Percentiles rank a stretch among this genome's conserved stretches.
phyloP scores from a whole-genome alignment of 352 stramenopile genomes.

The Sclerospora graminicola region DNA sequence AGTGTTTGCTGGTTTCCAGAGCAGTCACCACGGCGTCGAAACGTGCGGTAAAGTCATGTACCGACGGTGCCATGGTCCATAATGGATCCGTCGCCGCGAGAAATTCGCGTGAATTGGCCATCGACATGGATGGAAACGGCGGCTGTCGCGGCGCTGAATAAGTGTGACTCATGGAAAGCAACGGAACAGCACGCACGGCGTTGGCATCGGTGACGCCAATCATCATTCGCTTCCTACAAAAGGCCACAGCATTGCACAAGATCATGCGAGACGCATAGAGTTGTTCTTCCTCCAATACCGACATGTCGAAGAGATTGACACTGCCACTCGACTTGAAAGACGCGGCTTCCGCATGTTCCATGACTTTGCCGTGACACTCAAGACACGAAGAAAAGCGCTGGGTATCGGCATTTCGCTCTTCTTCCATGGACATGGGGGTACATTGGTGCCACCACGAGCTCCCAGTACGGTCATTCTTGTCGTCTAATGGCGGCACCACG shows the following conservation, averaged over 20 bases:
- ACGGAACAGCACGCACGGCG: slow-evolving; percentile 24
- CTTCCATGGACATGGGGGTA: slow-evolving; percentile 21
- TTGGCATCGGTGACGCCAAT: slow-evolving; percentile 33
- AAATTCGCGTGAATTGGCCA: slow-evolving; percentile 43
- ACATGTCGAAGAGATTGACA: slow-evolving; percentile 37
- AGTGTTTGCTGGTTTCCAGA: slow-evolving; percentile 38
- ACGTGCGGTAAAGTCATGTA: slow-evolving; percentile 47
- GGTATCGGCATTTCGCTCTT: slow-evolving; percentile 41
- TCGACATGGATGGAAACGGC: slow-evolving; percentile 39
- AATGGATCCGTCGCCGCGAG: slow-evolving; percentile 46
- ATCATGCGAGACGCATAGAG: slow-evolving; percentile 76
- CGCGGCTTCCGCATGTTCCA: slow-evolving; percentile 27
- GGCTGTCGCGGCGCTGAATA: slow-evolving; percentile 16
- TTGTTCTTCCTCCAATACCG: slow-evolving; percentile 70
- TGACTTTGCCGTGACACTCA: slow-evolving; percentile 34
- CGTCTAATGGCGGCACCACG: slow-evolving; percentile 34
- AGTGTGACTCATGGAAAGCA: slow-evolving; percentile 39
- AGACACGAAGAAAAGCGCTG: slow-evolving; percentile 23
- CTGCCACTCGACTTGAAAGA: slow-evolving; percentile 20
- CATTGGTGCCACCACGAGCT: slow-evolving; percentile 46
- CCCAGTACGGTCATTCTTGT: slow-evolving; percentile 17
- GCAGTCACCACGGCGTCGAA: slow-evolving; percentile 39
- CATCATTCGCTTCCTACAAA: slow-evolving; percentile 67
- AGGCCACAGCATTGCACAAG: slow-evolving; percentile 62
- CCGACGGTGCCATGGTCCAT: slow-evolving; percentile 44